Base-by-base conservation (phyloP, 768 basidiomycete genomes). In the Mycena vulgaris region DNA sequence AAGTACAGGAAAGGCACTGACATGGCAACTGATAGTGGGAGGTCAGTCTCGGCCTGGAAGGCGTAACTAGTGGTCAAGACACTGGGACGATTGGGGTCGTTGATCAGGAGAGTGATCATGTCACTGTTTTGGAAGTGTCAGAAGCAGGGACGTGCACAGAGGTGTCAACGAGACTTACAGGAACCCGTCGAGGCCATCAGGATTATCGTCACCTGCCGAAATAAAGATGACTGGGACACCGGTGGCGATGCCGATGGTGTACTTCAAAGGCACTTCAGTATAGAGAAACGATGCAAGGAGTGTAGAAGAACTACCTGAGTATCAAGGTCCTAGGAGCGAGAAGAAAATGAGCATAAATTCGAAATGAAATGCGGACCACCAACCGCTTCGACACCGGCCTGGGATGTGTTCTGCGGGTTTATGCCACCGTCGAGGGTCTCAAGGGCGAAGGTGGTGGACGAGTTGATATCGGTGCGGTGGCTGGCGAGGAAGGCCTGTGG, bases 181-280 rank as follows among this genome's bases (percentile, higher is more conserved):
- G 58, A 57, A 52, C 33, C 57, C 66, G 16, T 78, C 75, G 23
- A 79, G 65, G 37, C 76, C 79, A 49, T 81, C 79, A 35, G 68
- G n/a, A 67, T 71, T 71, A 35, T 78, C 58, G 17, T 78, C 66
- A 13, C 81, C 81, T 8, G 78, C 80, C 13, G 77, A 77, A 47
- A 81, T 78, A 69, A 83, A 82, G 13, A 69, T 70, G 37, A 74
- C 73, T 6, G 81, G 81, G 9, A 82, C 80, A 17, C 76, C 74
- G 5, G 75, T 77, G 35, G 81, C 80, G 30, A 81, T 67, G 33
- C 81, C 82, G 30, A 82, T 74, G 30, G 81, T 80, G 71, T 82
- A 83, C 64, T 82, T 77, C 79, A 45, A 45, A 79, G 72, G 23
- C 70, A 80, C 76, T 69, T 78, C 45, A n/a, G 28, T 21, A 51